phyloP scores from a whole-genome alignment of 208 protist genomes.

The Crithidia expoeki region DNA sequence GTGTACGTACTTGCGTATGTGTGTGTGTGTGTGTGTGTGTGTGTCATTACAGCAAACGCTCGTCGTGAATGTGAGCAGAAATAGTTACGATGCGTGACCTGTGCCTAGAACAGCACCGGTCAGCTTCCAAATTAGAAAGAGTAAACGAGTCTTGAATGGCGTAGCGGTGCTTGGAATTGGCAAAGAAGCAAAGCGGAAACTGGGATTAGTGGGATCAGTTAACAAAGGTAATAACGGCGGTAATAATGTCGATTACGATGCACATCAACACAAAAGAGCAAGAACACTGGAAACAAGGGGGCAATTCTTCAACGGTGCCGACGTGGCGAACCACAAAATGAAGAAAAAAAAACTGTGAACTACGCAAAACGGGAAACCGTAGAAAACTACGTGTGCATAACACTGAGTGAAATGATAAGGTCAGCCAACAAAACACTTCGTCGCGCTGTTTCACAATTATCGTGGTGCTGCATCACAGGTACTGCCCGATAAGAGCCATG shows the following conservation, averaged over 20 bases:
- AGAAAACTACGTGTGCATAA: too few species aligned
- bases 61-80: too few species aligned
- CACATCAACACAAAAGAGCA: not conserved
- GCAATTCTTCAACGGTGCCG: too few species aligned
- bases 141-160: too few species aligned
- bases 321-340: not conserved
- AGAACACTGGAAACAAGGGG: not conserved
- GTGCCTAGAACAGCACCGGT: too few species aligned
- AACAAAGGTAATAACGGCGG: not conserved
- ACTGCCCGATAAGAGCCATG: conserved; percentile 44
- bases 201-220: not conserved
- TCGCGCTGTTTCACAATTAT: not conserved
- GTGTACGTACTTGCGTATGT: too few species aligned
- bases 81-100: too few species aligned
- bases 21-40: too few species aligned
- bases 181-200: not conserved
- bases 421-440: not conserved
- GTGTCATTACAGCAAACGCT: too few species aligned
- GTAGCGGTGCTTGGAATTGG: not conserved
- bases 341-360: not conserved
- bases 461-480: conserved; percentile 16
- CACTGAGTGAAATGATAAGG: too few species aligned
- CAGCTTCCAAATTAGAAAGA: too few species aligned
- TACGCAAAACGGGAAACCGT: too few species aligned
- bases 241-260: not conserved